phyloP scores from a whole-genome alignment of 495 filamentous ascomycete species.

The Daldinia concentrica region DNA sequence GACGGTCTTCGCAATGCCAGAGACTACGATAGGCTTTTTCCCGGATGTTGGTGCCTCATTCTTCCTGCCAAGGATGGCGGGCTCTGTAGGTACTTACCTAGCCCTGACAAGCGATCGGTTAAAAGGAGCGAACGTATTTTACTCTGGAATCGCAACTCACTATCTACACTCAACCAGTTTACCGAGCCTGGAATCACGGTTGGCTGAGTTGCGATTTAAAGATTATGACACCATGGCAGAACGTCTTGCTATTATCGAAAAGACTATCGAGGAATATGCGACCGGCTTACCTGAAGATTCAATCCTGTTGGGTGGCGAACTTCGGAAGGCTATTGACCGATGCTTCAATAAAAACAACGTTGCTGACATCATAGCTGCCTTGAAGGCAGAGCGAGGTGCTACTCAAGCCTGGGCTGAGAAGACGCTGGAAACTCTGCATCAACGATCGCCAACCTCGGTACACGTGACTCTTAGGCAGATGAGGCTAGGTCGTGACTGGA shows the following conservation, averaged over 20 bases:
- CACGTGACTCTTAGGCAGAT: constrained; percentile 83
- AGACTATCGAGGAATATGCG: constrained; percentile 89
- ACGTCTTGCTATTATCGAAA: constrained; percentile 76
- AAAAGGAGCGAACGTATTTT: constrained; percentile 82
- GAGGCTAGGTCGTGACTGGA: constrained; percentile 77
- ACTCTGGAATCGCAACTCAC: constrained; percentile 89
- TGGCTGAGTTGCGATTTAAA: constrained; percentile 87
- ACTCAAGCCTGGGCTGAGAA: constrained; percentile 75
- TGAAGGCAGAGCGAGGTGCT: constrained; percentile 64
- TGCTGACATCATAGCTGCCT: constrained; percentile 72
- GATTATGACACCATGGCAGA: constrained; percentile 70
- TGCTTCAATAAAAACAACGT: constrained; percentile 75
- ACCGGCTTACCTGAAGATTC: constrained; percentile 80
- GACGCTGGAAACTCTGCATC: constrained; percentile 73
- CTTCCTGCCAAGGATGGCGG: constrained; percentile 90
- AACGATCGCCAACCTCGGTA: constrained; percentile 83
- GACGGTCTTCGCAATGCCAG: constrained; percentile 96
- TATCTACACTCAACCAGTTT: constrained; percentile 91
- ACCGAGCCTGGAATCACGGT: constrained; percentile 78
- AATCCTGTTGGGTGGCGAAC: constrained; percentile 67
- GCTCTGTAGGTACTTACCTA: constrained; percentile 85
- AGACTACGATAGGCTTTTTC: constrained; percentile 98
- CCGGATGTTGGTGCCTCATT: constrained; percentile 96
- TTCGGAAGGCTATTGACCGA: constrained; percentile 83
- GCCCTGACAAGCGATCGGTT: constrained; percentile 86